Conservation (phyloP, 495 filamentous ascomycete genomes). For the Xylaria acuta region DNA sequence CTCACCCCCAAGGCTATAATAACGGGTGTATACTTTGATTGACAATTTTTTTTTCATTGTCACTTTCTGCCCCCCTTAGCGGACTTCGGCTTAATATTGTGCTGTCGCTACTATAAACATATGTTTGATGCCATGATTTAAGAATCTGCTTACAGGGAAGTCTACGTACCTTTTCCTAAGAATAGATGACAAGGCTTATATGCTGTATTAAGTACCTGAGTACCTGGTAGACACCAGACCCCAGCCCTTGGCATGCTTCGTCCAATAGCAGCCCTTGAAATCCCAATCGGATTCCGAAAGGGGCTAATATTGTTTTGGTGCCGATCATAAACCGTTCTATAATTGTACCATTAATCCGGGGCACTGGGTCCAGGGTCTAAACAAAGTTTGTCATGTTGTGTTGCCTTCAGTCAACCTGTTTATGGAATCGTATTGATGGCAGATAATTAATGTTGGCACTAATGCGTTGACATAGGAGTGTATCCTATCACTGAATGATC, state of each 20-base stretch:
- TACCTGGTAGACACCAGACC: no score
- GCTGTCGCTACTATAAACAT: neutral
- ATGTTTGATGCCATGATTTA: neutral
- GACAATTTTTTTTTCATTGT: neutral
- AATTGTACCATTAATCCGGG: slow-evolving; percentile 24
- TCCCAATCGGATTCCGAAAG: slow-evolving; percentile 16
- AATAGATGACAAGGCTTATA: slow-evolving; percentile 11
- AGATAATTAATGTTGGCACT: neutral
- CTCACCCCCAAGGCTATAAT: slow-evolving; percentile 1
- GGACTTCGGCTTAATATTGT: neutral
- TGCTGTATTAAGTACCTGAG: neutral
- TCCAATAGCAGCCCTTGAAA: neutral
- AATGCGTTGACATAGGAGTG: neutral
- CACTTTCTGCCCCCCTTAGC: neutral
- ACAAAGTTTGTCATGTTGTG: neutral
- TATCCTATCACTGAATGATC: slow-evolving; percentile 4
- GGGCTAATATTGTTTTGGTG: slow-evolving; percentile 17
- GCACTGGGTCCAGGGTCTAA: slow-evolving; percentile 17
- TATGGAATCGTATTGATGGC: neutral
- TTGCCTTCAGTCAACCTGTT: neutral
- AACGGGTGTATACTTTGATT: neutral
- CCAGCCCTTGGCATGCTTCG: no score
- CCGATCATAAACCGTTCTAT: slow-evolving; percentile 24
- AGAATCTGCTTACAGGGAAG: neutral
- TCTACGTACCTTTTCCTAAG: neutral